Evolutionary conservation across 108 stramenopile species (phyloP), one percentile per base, ranked within the genome.

Genomic region (Chaetoceros tenuissimus): DNA sequence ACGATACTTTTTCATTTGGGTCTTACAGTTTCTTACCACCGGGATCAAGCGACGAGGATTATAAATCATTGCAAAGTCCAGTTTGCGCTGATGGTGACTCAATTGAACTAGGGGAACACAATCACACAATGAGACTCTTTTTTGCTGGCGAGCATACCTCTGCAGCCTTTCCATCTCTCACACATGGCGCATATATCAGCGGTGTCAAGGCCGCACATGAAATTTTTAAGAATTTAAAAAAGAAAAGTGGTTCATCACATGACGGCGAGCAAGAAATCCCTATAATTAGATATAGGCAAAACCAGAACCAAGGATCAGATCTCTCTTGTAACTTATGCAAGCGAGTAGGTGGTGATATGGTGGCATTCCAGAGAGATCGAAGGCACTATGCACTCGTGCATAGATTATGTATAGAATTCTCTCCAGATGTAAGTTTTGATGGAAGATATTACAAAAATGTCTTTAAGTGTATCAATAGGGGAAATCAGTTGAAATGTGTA

Each of bases 71-170:
- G 1, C 77, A 82, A 44, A 69, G 70, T 1, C 81, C 81, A 5
- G 45, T 74, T 21, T 78, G 78, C 62, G 72, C 52, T 1, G 72
- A 78, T 46, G 77, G 77, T 29, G 81, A 82, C 45, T 71, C 74
- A n/a, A 27, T 82, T 8, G 30, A 64, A 0, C 51, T 78, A 13
- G 75, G 71, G 45, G 62, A 64, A 17, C n/a, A n/a, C n/a, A 25
- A 40, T 18, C 73, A 77, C 29, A 77, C 65, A 1, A 82, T 82
- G 81, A 43, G 81, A 23, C 46, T 85, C 21, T 80, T 87, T 52
- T 92, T 85, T 63, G 84, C 84, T 23, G 91, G 91, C 3, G 91
- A 92, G 61, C 83, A 82, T 46, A 92, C 91, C 2, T 84, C 84
- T 8, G 65, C 71, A 2, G 63, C 74, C 17, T 84, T 89, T 66